These are phyloP conservation scores for Picea sitchensis DNA, from an alignment of 75 land plant species.

Conservation along the genomic window DNA sequence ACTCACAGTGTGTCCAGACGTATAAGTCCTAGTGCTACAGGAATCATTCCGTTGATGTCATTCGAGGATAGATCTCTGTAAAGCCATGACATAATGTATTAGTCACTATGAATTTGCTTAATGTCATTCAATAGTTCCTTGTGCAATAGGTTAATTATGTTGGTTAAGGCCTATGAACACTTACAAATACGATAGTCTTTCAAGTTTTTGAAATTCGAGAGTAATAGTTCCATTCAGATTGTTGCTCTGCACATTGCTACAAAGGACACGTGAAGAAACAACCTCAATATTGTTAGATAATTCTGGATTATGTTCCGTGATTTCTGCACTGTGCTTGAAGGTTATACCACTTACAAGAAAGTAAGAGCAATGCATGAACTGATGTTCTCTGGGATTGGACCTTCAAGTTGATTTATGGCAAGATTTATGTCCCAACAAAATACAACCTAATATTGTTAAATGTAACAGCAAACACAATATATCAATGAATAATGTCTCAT, in stretches of 20 bases:
- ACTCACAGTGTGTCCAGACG: constrained; percentile 6
- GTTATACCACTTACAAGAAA: constrained; percentile 20
- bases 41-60: constrained; percentile 57
- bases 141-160: no score
- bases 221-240: constrained; percentile 32
- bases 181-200: neutral
- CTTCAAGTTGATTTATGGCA: constrained; percentile 42
- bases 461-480: no score
- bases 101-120: no score
- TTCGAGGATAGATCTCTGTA: constrained; percentile 81
- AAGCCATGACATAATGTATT: neutral
- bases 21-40: constrained; percentile 73
- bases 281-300: neutral
- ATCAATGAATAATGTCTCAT: no score
- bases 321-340: neutral
- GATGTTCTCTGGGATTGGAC: constrained; percentile 34
- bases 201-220: constrained; percentile 19
- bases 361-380: constrained; percentile 30
- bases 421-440: constrained; percentile 33
- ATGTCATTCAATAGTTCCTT: no score
- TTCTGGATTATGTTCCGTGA: neutral
- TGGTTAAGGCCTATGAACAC: no score
- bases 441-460: neutral
- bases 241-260: constrained; percentile 29
- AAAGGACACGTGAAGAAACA: neutral